Evolutionary conservation across 1,139 yeast species (phyloP), one percentile per base, ranked within the genome.

Genomic region (Diutina neorugosa): DNA sequence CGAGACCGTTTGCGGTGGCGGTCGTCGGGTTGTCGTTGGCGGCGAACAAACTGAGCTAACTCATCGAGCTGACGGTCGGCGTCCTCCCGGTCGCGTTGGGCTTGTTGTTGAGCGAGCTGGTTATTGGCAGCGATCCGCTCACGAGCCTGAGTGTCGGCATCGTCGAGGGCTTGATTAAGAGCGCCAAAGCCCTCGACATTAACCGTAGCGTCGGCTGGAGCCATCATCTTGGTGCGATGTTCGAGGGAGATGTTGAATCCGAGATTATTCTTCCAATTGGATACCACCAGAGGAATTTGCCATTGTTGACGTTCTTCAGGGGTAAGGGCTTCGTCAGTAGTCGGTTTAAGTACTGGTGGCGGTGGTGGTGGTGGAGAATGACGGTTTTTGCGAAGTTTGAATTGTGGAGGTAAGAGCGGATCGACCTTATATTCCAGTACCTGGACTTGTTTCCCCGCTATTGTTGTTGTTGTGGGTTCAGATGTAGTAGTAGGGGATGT

Each of bases 181-280:
- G 76, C 73, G 2, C 81, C 76, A 62, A 86, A 83, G 53, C 82
- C 82, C 52, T 70, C 67, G 19, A 83, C 72, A 62, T 81, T 87
- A 46, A 86, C 69, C 19, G 69, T 69, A 2, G 65, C 69, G 40
- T 59, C 53, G 51, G 55, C 44, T 3, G 12, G 8, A 3, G 21
- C 40, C n/a, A 3, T 55, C 59, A 16, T 55, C 55, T 6, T 62
- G 57, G 86, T 71, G 56, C 98, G 72, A 62, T 86, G 86, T 54
- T 90, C 96, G 50, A 93, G 67, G 0, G 87, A 82, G 52, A 91
- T 84, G 0, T 96, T 82, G 64, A 84, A 90, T 3, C 98, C 98
- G 59, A 86, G 86, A 25, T 93, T 89, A 65, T 93, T 93, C 66
- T 91, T 91, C 98, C 98, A 93, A 65, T 89, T 90, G 1, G 98